A percentile compares a stretch with the other conserved stretches of the same genome.
phyloP scores from a whole-genome alignment of 805 yeast species.

The Starmerella apis region DNA sequence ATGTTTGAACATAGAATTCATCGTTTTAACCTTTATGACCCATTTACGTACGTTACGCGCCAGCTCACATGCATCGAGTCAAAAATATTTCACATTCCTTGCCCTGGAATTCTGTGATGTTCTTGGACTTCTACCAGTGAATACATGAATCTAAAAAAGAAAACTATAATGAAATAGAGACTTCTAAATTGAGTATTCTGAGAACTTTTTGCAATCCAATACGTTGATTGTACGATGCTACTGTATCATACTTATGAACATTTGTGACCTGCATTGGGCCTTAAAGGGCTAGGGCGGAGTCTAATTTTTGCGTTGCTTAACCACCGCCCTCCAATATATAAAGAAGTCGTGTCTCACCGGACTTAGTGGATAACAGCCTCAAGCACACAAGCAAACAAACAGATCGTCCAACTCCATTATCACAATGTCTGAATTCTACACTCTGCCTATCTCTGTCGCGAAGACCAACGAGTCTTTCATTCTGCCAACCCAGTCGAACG shows the following conservation, averaged over 20 bases:
- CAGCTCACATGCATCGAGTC: neutral
- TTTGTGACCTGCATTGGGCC: neutral
- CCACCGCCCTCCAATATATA: neutral
- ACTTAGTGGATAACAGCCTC: neutral
- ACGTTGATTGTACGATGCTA: neutral
- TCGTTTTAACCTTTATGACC: neutral
- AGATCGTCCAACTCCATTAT: neutral
- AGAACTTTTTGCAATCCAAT: neutral
- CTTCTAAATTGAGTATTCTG: neutral
- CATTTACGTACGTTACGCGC: neutral
- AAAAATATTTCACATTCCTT: neutral
- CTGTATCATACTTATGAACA: neutral
- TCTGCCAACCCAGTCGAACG: conserved; percentile 17
- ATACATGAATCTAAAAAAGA: neutral
- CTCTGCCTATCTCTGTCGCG: conserved; percentile 20
- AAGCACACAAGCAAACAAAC: neutral
- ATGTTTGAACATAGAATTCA: neutral
- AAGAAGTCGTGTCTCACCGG: neutral
- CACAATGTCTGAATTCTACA: conserved; percentile 23
- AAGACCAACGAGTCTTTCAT: conserved; percentile 22
- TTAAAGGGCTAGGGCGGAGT: neutral
- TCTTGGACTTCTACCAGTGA: neutral
- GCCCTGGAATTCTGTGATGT: neutral
- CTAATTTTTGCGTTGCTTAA: neutral
- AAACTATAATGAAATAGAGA: neutral